Base-by-base conservation (phyloP, 331 rosid genomes). In the Malus hybrid region DNA sequence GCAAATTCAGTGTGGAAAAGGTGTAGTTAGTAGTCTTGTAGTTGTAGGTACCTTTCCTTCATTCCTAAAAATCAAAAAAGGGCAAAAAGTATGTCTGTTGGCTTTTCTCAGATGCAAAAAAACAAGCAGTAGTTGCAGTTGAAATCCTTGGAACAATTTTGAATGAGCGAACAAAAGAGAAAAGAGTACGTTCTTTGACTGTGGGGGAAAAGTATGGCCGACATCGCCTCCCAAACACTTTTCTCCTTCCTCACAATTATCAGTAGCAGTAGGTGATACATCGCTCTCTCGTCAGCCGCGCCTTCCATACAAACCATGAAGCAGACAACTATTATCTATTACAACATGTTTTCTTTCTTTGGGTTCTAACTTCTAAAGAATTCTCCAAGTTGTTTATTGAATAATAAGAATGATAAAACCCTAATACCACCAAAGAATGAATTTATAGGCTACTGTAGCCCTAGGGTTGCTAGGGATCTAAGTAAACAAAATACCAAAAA, bases 201-300 rank as follows among this genome's bases (percentile, higher is more conserved):
- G 66, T 14, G 64, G 63, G 70, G 46, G 65, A 76, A 78, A 73
- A 14, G 63, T 44, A 78, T 86, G 87, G 82, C 90, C 90, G 90
- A 88, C 93, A 84, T 78, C 39, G 19, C 50, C 66, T 73, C 44
- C 70, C 54, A 18, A 42, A 63, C 24, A 19, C 65, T 52, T 77
- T 76, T 31, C 46, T 73, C 77, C 79, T 13, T 28, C 48, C 42
- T 65, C 60, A 78, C 78, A 48, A 60, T 79, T 81, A 61, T 52
- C 6, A 65, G 63, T 77, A 31, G 83, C 44, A 39, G 4, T 42
- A 42, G 85, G 76, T 79, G 57, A 77, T 11, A 71, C 27, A 52
- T 85, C 83, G 10, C 78, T 80, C 75, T 75, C 81, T 50, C 32
- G 48, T 13, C 20, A n/a, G 13, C 29, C 12, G 12, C 4, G 29